Evolutionary conservation across 1,284 basidiomycete genomes (phyloP), one percentile per base, ranked within the genome.

Genomic region (Rhodotorula sp.): DNA sequence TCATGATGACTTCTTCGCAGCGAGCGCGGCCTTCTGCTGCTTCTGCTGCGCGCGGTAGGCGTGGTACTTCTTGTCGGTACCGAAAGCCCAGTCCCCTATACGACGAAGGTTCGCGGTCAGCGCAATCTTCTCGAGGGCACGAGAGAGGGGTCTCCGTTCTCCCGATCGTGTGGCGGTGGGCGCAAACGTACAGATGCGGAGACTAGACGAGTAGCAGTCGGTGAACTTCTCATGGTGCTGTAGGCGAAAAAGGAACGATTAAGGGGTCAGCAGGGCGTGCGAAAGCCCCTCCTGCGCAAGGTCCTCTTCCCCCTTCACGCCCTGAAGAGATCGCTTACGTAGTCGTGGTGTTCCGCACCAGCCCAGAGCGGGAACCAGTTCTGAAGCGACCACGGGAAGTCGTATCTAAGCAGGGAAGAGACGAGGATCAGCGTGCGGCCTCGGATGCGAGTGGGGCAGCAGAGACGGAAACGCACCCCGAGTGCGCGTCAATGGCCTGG

Each of bases 401-500:
- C 90, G 66, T 76, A 98, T 67, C 60, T 50, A 43, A 43, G 38
- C 38, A 43, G 10, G 38, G 23, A 6, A 15, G 4, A 16, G 26
- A 49, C 18, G 48, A 49, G 12, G 19, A 8, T 7, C 6, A n/a
- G 54, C 12, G 26, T 31, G 14, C 31, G 45, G 15, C 10, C 0
- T 5, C 26, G n/a, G 3, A 7, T 28, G 19, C n/a, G 2, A 8
- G 34, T 8, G 8, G 1, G 34, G n/a, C n/a, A 10, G 43, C n/a
- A 49, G 19, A 26, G 18, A 12, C 12, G 38, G 45, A 47, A 47
- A 16, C 56, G 21, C 34, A 61, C 60, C 95, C 95, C 62, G 90
- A 92, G 87, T 99, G 95, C 1, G 97, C 90, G 79, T 99, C 95
- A 76, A 99, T 89, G 63, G 97, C 95, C 81, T 99, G 95, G 89